Evolutionary conservation across 495 filamentous ascomycete species (phyloP).

Genomic region (Endocarpon pusillum): DNA sequence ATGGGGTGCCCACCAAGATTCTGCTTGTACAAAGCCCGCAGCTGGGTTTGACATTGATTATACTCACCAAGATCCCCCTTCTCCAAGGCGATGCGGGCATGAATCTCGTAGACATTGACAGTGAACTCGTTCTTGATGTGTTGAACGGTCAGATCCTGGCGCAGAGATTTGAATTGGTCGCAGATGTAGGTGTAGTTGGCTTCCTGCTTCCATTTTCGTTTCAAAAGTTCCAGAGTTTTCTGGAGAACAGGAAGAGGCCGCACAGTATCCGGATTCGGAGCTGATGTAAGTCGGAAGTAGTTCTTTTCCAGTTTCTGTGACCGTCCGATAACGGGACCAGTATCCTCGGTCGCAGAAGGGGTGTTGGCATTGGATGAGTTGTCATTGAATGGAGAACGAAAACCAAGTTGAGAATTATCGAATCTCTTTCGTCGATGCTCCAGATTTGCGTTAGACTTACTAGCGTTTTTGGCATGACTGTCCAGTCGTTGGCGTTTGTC

Average conservation of each 20-base stretch:
- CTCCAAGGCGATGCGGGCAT: slow-evolving; percentile 93
- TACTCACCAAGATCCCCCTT: slow-evolving; percentile 99
- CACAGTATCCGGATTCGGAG: slow-evolving; percentile 71
- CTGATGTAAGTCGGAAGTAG: slow-evolving; percentile 83
- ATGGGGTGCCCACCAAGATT: slow-evolving; percentile 75
- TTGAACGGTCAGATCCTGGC: slow-evolving; percentile 96
- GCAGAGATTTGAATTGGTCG: slow-evolving; percentile 97
- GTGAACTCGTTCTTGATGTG: slow-evolving; percentile 92
- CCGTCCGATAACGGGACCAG: slow-evolving; percentile 73
- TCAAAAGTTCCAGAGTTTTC: slow-evolving; percentile 72
- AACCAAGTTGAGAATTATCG: slow-evolving; percentile 20
- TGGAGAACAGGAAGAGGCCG: slow-evolving; percentile 68
- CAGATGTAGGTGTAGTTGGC: slow-evolving; percentile 94
- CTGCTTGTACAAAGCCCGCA: slow-evolving; percentile 74
- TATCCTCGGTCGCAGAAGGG: slow-evolving; percentile 35
- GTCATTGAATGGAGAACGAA: slow-evolving; percentile 32
- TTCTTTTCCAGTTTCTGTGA: slow-evolving; percentile 78
- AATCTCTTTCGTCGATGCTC: slow-evolving; percentile 83
- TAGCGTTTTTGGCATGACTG: slow-evolving; percentile 35
- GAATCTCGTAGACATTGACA: slow-evolving; percentile 89
- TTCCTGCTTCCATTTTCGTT: slow-evolving; percentile 86
- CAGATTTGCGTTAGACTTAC: slow-evolving; percentile 78
- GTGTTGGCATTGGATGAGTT: slow-evolving; percentile 39
- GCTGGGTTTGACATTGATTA: slow-evolving; percentile 99
- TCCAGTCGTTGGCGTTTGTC: slow-evolving; percentile 44